Conservation (phyloP, 2,329 filamentous ascomycete species). For the Aspergillus vadensis region DNA sequence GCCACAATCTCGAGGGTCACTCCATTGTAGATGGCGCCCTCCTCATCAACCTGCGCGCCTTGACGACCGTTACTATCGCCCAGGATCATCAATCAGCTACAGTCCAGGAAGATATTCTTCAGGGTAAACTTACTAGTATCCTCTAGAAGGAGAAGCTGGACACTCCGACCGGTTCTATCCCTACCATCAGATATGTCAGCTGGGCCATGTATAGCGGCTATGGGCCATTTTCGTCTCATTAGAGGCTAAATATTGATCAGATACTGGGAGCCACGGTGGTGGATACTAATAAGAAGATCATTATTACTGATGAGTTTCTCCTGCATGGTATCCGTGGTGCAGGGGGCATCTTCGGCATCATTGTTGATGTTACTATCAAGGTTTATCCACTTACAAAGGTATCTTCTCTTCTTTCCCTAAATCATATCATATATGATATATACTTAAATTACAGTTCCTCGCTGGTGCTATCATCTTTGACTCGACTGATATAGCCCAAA, state of each 20-base stretch:
- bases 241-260: constrained; percentile 42
- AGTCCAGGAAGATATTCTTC: constrained; percentile 19
- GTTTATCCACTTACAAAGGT: constrained; percentile 19
- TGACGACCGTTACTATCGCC: constrained; percentile 13
- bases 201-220: constrained; percentile 44
- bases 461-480: constrained; percentile 22
- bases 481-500: constrained; percentile 14
- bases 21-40: constrained; percentile 12
- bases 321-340: constrained; percentile 22
- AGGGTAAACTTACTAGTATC: constrained; percentile 6
- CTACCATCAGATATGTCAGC: constrained; percentile 36
- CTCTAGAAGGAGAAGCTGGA: constrained; percentile 14
- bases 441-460: constrained; percentile 14
- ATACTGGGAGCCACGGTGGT: constrained; percentile 32
- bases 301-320: constrained; percentile 16
- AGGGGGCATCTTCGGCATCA: constrained; percentile 23
- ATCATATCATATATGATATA: too few relatives aligned
- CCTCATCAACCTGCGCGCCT: constrained; percentile 19
- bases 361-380: constrained; percentile 22
- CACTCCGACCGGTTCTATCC: constrained; percentile 17
- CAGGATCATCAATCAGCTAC: constrained; percentile 12
- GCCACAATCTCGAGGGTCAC: constrained; percentile 21
- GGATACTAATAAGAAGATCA: constrained; percentile 13
- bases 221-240: constrained; percentile 30
- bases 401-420: background rate